Conservation (phyloP, 2,329 filamentous ascomycete species). For the Dactylellina leptospora region DNA sequence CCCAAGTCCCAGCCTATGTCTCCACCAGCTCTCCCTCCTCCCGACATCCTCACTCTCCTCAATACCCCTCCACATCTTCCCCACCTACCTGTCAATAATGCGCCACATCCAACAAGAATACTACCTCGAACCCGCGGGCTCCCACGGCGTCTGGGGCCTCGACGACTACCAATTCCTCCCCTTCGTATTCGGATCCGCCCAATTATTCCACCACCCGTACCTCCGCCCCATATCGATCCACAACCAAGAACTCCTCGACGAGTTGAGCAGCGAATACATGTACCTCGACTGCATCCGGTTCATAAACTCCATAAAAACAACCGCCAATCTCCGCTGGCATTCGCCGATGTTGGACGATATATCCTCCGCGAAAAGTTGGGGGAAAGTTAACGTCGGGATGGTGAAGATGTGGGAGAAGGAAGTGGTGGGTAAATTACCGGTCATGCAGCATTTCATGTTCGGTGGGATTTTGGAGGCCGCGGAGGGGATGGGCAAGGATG, state of each 20-base stretch:
- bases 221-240: conserved; percentile 84
- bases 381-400: conserved; percentile 94
- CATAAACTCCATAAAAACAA: conserved; percentile 95
- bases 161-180: conserved; percentile 98
- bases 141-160: conserved; percentile 96
- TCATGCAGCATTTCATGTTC: conserved; percentile 99
- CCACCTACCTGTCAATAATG: conserved; percentile 85
- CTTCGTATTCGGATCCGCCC: conserved; percentile 91
- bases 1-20: conserved; percentile 69
- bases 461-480: conserved; percentile 82
- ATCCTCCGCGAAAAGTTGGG: conserved; percentile 85
- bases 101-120: conserved; percentile 87
- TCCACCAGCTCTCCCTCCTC: conserved; percentile 79
- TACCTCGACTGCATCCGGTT: conserved; percentile 93
- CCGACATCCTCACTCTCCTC: conserved; percentile 73
- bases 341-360: conserved; percentile 99
- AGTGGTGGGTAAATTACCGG: conserved; percentile 89
- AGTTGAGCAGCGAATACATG: conserved; percentile 81
- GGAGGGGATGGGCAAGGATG: conserved; percentile 78
- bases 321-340: conserved; percentile 93
- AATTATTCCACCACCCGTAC: conserved; percentile 83
- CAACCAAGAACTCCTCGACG: conserved; percentile 84
- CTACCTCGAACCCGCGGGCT: conserved; percentile 95
- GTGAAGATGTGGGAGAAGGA: conserved; percentile 94
- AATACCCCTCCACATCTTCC: conserved; percentile 80